A percentile compares a stretch with the other conserved stretches of the same genome.
Conservation (phyloP, 345 rosid species). For the Iberis pinnata region DNA sequence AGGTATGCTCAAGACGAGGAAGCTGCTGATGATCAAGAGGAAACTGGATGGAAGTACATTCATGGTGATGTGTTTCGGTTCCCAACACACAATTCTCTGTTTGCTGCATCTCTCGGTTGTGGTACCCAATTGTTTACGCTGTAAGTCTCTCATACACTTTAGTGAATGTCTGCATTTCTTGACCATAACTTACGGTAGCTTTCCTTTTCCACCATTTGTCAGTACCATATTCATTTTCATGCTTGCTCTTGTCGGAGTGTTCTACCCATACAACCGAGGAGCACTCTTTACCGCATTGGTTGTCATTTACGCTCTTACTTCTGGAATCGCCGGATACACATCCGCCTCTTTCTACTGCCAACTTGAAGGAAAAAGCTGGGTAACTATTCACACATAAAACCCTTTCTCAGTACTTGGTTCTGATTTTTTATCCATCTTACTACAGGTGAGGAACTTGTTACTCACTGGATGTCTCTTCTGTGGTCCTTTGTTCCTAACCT, state of each 20-base stretch:
- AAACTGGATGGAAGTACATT: constrained; percentile 90
- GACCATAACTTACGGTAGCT: not conserved
- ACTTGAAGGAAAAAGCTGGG: constrained; percentile 91
- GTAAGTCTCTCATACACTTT: constrained; percentile 36
- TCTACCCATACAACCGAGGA: constrained; percentile 90
- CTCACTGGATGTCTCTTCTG: constrained; percentile 85
- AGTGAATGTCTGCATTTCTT: not conserved
- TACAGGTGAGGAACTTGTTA: constrained; percentile 72
- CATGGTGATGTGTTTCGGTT: constrained; percentile 79
- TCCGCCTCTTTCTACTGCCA: constrained; percentile 83
- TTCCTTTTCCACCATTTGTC: constrained; percentile 3
- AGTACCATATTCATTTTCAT: constrained; percentile 73
- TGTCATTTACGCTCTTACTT: constrained; percentile 77
- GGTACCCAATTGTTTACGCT: constrained; percentile 73
- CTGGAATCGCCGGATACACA: constrained; percentile 82
- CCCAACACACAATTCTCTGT: constrained; percentile 60
- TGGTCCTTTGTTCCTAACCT: constrained; percentile 76
- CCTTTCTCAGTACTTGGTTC: not conserved
- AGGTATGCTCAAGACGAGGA: constrained; percentile 86
- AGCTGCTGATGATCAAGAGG: constrained; percentile 83
- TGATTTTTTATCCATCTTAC: not conserved
- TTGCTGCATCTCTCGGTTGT: constrained; percentile 74
- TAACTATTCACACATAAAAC: constrained; percentile 21
- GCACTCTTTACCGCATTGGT: constrained; percentile 86
- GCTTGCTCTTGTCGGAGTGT: constrained; percentile 84